Evolutionary conservation across 2,329 filamentous ascomycete species (phyloP), one percentile per base, ranked within the genome.

Genomic region (Colletotrichum echinochloae): DNA sequence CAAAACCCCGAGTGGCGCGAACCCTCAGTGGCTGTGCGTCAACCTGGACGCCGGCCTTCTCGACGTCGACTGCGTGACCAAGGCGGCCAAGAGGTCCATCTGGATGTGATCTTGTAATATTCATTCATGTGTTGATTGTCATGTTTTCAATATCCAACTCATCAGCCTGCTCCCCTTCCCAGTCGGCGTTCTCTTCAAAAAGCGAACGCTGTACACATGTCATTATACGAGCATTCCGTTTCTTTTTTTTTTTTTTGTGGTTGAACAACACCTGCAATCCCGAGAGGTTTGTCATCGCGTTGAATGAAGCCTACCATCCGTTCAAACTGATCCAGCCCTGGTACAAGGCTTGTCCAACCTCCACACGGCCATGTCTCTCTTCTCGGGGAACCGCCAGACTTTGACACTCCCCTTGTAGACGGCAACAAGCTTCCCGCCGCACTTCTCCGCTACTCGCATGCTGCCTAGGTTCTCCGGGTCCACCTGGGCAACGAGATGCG

Each of bases 1-100:
- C 69, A 65, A 68, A 35, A 30, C 69, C 44, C 71, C 69, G 11
- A 73, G 69, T 49, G 71, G 71, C 46, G 66, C 65, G 46, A 55
- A 52, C 20, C 49, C 71, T 4, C 61, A 72, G 20, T 73, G 70
- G 52, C 26, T 72, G 20, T 73, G 71, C 55, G 41, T 44, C 5
- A 73, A 73, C 59, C 37, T 73, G 26, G 64, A 71, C 54, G 66
- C 59, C 14, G 64, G 55, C 28, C 64, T 72, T 8, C 56, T 71
- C 11, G 63, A 72, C 30, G 46, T 72, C 35, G 68, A 72, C 65
- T 69, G 70, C 44, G 70, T 72, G 26, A 49, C 41, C 52, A 37
- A 60, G 57, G 65, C 68, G 37, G 59, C 57, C 44, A 68, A 68
- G 46, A 23, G 41, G 20, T 71, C 6, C 8, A 28, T n/a, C n/a